Evolutionary conservation across 148 eudicot genomes (phyloP), one percentile per base, ranked within the genome.

Genomic region (Nepenthes mirabilis): DNA sequence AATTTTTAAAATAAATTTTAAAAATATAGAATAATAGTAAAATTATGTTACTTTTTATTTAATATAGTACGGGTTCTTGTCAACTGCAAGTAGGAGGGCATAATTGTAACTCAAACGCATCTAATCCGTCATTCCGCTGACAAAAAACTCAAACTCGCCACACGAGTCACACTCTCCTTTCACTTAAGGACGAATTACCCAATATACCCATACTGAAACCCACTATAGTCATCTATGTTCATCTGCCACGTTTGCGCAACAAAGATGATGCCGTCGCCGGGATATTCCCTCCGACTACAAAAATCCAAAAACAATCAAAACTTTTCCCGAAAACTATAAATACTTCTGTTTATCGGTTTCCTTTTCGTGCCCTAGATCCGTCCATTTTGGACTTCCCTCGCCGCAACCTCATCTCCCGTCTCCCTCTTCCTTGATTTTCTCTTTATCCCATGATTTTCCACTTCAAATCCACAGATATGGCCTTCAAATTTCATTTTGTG

Each of bases 261-360:
- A 65, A 43, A 56, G 52, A 23, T 3, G 33, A 7, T 43, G 43
- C 36, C 51, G 62, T 64, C 78, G 72, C 79, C 81, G 79, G 95
- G 74, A 79, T 71, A 84, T 77, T 23, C 81, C 76, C 64, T 54
- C 58, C 70, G 70, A 62, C 61, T 52, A 57, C 52, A 67, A 34
- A 47, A 65, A 54, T 60, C 10, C 50, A 45, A 50, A 13, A 60
- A 35, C 10, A 59, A 49, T 57, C 67, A 61, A 40, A 67, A 64
- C 72, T 75, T 86, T 83, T 90, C 90, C 97, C 97, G 82, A 86
- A 90, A 86, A 83, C 88, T 90, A 90, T 90, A 90, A 65, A 90
- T 83, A 74, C 79, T 58, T 62, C 66, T 61, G 62, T 69, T 76
- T 71, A 77, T 66, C 50, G 11, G 34, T 33, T 1, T 33, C 70